These are phyloP conservation scores for Blastobotrys aristatus DNA, from an alignment of 1,139 yeast genomes.

Conservation along the genomic window DNA sequence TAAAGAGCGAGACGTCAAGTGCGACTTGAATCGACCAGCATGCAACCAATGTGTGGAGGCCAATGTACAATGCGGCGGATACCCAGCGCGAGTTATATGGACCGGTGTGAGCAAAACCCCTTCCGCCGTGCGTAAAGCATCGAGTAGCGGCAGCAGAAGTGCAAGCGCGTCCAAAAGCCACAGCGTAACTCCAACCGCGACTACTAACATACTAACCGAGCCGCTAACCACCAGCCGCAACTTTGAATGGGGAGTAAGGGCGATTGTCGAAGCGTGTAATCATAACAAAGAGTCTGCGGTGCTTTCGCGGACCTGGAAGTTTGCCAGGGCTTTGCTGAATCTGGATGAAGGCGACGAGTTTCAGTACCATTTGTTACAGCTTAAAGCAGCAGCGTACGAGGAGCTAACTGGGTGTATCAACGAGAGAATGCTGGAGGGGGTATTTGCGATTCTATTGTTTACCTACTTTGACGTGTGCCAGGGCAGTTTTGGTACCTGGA, in stretches of 20 bases:
- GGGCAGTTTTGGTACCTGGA: conserved; percentile 23
- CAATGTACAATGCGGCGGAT: conserved; percentile 22
- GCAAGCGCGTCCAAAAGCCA: background rate
- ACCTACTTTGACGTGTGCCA: conserved; percentile 24
- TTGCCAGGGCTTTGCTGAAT: conserved; percentile 20
- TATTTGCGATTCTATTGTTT: conserved; percentile 23
- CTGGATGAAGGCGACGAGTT: conserved; percentile 9
- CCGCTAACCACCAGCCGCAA: conserved; percentile 1
- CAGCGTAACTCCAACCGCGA: background rate
- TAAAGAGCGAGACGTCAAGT: conserved; percentile 22
- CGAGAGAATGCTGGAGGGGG: conserved; percentile 22
- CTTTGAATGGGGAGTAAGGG: conserved; percentile 25
- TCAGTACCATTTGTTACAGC: conserved; percentile 18
- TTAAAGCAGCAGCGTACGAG: conserved; percentile 20
- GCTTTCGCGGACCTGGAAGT: conserved; percentile 22
- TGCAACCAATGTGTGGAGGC: conserved; percentile 23
- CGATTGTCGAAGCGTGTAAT: conserved; percentile 21
- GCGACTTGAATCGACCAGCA: conserved; percentile 25
- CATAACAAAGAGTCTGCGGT: conserved; percentile 17
- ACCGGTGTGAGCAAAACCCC: background rate
- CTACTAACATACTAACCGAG: background rate
- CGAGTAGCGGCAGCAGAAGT: background rate
- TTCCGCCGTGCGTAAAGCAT: background rate
- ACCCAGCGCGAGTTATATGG: conserved; percentile 25
- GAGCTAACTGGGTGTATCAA: conserved; percentile 21